Percentiles rank a stretch among this genome's conserved stretches.
phyloP scores from a whole-genome alignment of 139 green algal genomes.

The Coccomyxa sp. region DNA sequence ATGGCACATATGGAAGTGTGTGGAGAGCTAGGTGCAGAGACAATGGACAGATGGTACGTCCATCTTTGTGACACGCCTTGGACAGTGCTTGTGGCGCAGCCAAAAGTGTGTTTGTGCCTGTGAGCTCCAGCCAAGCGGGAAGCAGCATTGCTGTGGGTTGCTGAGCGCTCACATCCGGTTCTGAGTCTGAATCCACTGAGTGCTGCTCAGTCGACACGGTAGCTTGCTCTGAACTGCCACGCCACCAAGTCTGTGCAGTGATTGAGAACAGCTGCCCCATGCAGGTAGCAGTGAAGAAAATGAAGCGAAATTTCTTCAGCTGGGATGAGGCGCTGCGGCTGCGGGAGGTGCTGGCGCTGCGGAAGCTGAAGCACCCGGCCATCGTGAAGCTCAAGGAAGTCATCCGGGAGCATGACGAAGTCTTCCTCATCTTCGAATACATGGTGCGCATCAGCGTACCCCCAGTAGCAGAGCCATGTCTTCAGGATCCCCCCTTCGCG shows the following conservation, averaged over 20 bases:
- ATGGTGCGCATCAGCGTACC: slow-evolving; percentile 50
- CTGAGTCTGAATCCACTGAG: too few relatives aligned
- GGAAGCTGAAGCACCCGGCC: slow-evolving; percentile 90
- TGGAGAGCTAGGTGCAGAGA: slow-evolving; percentile 92
- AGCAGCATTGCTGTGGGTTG: too few relatives aligned
- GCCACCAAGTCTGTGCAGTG: too few relatives aligned
- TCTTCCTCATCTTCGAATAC: slow-evolving; percentile 97
- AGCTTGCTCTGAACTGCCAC: too few relatives aligned
- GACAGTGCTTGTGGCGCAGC: too few relatives aligned
- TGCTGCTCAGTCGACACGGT: too few relatives aligned
- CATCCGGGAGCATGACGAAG: slow-evolving; percentile 92
- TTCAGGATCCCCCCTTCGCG: too few relatives aligned
- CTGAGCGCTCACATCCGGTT: too few relatives aligned
- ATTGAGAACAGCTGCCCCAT: too few relatives aligned
- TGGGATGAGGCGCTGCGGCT: slow-evolving; percentile 97
- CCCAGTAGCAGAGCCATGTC: too few relatives aligned
- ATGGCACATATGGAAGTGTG: slow-evolving; percentile 94
- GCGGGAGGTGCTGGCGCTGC: slow-evolving; percentile 78
- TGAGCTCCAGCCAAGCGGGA: too few relatives aligned
- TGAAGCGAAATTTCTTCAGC: slow-evolving; percentile 96
- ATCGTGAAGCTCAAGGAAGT: slow-evolving; percentile 97
- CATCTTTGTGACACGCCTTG: neutral
- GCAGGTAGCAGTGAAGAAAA: slow-evolving; percentile 96
- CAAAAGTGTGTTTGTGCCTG: too few relatives aligned
- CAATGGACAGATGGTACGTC: slow-evolving; percentile 80